Evolutionary conservation across 768 basidiomycete genomes (phyloP), one percentile per base, ranked within the genome.

Genomic region (Phaeotremella fagi): DNA sequence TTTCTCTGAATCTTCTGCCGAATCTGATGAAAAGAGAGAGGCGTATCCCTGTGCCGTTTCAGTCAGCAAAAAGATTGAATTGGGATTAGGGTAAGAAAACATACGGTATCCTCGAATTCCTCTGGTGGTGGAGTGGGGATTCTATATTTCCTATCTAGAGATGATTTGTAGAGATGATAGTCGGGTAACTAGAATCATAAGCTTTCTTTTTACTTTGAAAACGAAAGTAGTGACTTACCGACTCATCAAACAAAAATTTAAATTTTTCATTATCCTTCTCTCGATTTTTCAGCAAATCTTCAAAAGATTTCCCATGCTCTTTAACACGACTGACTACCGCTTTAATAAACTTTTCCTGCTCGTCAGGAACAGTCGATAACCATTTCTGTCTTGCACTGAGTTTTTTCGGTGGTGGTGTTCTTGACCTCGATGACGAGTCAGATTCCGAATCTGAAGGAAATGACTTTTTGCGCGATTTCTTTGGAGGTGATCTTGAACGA

Each of bases 1-100:
- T 20, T 84, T 80, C 66, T 99, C 95, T 2, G 87, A 88, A 51
- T 95, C 92, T 72, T 97, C 92, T 4, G 84, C 90, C 31, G 90
- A 89, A 75, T 97, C 95, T 18, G 87, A 90, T 0, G 92, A 75
- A 57, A 75, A 75, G 7, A 75, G 29, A 4, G 68, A 70, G 22
- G 70, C 66, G 38, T 70, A 61, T 5, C 77, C 77, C 75, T 76
- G 12, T 7, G 18, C 2, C 2, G 26, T 18, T 33, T 14, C 54
- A 29, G 38, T 35, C 37, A 16, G n/a, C 14, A 4, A 2, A 24
- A n/a, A n/a, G n/a, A n/a, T n/a, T n/a, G n/a, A n/a, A n/a, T n/a
- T n/a, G n/a, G n/a, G n/a, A n/a, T n/a, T n/a, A n/a, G n/a, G n/a
- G 28, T 12, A 25, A 31, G 15, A 31, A 38, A 37, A 9, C 71